phyloP scores from a whole-genome alignment of 106 monocot genomes.

The Allium sativum region DNA sequence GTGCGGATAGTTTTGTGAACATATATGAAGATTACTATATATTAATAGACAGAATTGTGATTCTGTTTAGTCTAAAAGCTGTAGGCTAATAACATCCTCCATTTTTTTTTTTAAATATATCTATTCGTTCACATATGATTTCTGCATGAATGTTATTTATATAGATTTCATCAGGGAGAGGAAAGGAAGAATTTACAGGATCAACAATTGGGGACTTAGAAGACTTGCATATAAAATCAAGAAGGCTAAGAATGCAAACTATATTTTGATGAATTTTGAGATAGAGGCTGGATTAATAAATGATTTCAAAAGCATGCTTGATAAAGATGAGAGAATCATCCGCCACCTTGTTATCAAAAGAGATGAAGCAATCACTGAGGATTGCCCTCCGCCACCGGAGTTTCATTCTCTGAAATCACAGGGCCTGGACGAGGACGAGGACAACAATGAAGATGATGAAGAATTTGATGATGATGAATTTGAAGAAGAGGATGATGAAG shows the following conservation, averaged over 20 bases:
- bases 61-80: too few relatives aligned
- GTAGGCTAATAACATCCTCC: too few relatives aligned
- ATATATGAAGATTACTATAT: too few relatives aligned
- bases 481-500: constrained; percentile 22
- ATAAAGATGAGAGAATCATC: constrained; percentile 77
- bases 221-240: constrained; percentile 83
- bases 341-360: constrained; percentile 81
- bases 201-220: constrained; percentile 92
- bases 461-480: constrained; percentile 20
- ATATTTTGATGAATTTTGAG: constrained; percentile 97
- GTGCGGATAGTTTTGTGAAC: too few relatives aligned
- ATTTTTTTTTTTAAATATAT: too few relatives aligned
- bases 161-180: constrained; percentile 78
- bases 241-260: constrained; percentile 80
- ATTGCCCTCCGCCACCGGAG: constrained; percentile 78
- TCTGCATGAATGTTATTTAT: too few relatives aligned
- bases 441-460: constrained; percentile 25
- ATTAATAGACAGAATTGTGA: too few relatives aligned
- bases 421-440: constrained; percentile 21
- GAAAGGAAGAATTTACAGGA: constrained; percentile 87
- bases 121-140: too few relatives aligned
- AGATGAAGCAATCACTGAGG: constrained; percentile 77
- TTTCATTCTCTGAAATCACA: constrained; percentile 38
- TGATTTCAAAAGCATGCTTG: constrained; percentile 77
- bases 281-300: constrained; percentile 61